These are phyloP conservation scores for Chrysoporthe puriensis DNA, from an alignment of 2,329 filamentous ascomycete genomes.

Conservation along the genomic window DNA sequence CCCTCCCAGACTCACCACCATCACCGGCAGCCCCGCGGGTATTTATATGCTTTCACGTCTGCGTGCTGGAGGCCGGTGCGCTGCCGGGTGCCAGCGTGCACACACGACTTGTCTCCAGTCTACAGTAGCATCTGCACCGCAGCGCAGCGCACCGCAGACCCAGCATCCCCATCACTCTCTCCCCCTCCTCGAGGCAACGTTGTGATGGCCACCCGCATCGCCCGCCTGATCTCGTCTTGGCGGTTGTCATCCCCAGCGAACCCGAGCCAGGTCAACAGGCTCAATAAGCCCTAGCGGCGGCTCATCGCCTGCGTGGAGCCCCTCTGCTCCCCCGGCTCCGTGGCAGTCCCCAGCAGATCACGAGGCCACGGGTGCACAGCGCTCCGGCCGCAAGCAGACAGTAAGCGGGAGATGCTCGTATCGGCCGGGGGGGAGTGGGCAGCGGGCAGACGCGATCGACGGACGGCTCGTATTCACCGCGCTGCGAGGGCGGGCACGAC, in stretches of 20 bases:
- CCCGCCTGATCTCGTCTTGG: conserved; percentile 12
- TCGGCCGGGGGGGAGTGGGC: not conserved
- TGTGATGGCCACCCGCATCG: conserved; percentile 15
- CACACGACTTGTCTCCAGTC: not conserved
- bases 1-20: not conserved
- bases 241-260: conserved; percentile 10
- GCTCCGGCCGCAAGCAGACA: not conserved
- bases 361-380: not conserved
- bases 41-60: conserved; percentile 16
- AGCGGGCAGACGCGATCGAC: conserved; percentile 24
- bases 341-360: not conserved
- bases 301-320: not conserved
- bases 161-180: not conserved
- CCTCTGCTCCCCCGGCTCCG: no score
- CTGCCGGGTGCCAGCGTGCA: no score
- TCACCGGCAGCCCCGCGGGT: not conserved
- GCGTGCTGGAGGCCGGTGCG: no score
- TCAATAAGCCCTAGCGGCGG: not conserved
- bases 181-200: not conserved
- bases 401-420: conserved; percentile 1
- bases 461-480: conserved; percentile 20
- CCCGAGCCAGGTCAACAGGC: not conserved
- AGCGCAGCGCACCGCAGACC: no score
- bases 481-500: not conserved
- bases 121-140: not conserved